phyloP scores from a whole-genome alignment of 2,329 filamentous ascomycete species.

The Venturia pyrina region DNA sequence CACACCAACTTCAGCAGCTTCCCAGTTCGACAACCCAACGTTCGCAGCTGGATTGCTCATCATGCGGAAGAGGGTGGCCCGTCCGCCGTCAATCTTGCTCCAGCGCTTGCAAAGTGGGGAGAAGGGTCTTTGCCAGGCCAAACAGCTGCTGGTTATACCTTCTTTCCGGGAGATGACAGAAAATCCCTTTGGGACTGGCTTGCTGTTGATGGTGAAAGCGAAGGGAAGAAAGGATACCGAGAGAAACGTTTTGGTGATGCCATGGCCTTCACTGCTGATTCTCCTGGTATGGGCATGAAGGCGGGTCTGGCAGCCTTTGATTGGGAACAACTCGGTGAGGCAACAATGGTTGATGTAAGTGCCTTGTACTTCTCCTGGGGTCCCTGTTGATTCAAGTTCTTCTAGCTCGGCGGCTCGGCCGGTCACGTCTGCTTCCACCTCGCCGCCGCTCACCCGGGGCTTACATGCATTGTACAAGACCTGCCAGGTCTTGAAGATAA shows the following conservation, averaged over 20 bases:
- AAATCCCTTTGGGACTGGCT: conserved; percentile 21
- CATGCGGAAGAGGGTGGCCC: conserved; percentile 10
- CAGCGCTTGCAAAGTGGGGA: not conserved
- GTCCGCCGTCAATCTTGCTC: conserved; percentile 3
- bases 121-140: conserved; percentile 16
- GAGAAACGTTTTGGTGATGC: conserved; percentile 23
- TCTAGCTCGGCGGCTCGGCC: conserved; percentile 17
- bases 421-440: conserved; percentile 14
- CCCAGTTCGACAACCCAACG: not conserved
- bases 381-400: not conserved
- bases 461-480: conserved; percentile 15
- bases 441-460: conserved; percentile 12
- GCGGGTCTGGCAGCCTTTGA: conserved; percentile 4
- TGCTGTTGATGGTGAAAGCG: conserved; percentile 23
- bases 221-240: conserved; percentile 23
- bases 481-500: not conserved
- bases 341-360: conserved; percentile 13
- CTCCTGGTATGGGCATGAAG: conserved; percentile 20
- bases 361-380: not conserved
- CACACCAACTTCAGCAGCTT: conserved; percentile 9
- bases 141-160: conserved; percentile 21
- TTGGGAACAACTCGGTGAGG: conserved; percentile 8
- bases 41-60: conserved; percentile 11
- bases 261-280: conserved; percentile 25
- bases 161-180: conserved; percentile 18